Evolutionary conservation across 2,329 filamentous ascomycete genomes (phyloP).

Genomic region (Xylaria sp.): DNA sequence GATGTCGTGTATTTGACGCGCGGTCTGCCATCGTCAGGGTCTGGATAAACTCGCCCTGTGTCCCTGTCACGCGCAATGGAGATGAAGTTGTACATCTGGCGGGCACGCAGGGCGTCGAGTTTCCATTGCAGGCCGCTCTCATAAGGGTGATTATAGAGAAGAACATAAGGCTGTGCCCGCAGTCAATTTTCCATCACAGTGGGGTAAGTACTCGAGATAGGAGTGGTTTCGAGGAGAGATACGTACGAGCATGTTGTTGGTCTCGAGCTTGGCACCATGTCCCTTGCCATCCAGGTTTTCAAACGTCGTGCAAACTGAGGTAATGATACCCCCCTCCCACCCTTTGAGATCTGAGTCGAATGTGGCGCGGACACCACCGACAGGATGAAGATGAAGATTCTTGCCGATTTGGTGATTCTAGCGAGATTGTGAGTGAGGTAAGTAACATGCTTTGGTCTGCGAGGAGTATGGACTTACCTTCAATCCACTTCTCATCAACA

Average conservation of each 20-base stretch:
- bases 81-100: constrained; percentile 77
- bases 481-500: constrained; percentile 81
- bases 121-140: constrained; percentile 76
- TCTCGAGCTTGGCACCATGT: constrained; percentile 85
- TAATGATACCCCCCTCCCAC: constrained; percentile 83
- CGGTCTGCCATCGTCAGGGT: constrained; percentile 72
- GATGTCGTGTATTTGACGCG: constrained; percentile 77
- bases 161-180: constrained; percentile 66
- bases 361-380: constrained; percentile 66
- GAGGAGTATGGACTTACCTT: constrained; percentile 56
- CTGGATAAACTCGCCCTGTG: constrained; percentile 76
- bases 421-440: neutral
- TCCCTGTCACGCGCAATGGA: constrained; percentile 80
- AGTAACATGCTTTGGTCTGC: neutral
- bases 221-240: constrained; percentile 15
- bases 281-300: constrained; percentile 83
- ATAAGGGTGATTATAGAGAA: constrained; percentile 74
- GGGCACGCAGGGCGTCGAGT: constrained; percentile 72
- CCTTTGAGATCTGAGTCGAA: constrained; percentile 76
- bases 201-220: neutral
- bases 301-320: constrained; percentile 78
- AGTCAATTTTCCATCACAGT: constrained; percentile 21
- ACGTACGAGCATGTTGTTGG: constrained; percentile 73
- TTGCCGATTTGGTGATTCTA: constrained; percentile 82
- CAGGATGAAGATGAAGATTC: constrained; percentile 85